Conservation (phyloP, 371 early-diverging fungal species). For the Saksenaea vasiformis region DNA sequence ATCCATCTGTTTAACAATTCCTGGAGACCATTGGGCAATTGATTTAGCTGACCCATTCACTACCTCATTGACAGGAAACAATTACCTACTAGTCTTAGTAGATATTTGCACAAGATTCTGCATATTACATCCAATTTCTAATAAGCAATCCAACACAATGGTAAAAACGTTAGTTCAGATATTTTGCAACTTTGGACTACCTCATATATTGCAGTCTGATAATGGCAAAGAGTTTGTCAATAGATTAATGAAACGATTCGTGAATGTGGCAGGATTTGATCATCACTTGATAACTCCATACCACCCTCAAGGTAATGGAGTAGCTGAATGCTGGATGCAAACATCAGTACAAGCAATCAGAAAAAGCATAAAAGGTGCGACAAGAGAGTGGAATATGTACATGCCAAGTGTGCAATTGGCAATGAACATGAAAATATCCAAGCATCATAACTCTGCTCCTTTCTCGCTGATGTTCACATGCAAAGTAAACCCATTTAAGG, state of each 20-base stretch:
- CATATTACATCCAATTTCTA: conserved; percentile 15
- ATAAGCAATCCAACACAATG: conserved; percentile 18
- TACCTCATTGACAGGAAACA: conserved; percentile 10
- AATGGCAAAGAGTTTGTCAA: conserved; percentile 30
- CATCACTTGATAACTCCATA: conserved; percentile 18
- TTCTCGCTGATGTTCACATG: conserved; percentile 24
- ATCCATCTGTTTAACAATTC: conserved; percentile 17
- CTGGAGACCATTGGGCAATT: conserved; percentile 27
- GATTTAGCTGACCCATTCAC: conserved; percentile 29
- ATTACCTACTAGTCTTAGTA: conserved; percentile 19
- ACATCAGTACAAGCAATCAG: conserved; percentile 13
- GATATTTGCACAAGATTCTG: conserved; percentile 25
- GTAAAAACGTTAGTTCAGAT: conserved; percentile 11
- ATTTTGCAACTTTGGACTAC: conserved; percentile 26
- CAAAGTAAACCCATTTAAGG: conserved; percentile 16
- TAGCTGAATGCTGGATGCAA: conserved; percentile 18
- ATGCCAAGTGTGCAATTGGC: conserved; percentile 14
- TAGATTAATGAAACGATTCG: not conserved
- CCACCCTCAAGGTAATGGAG: conserved; percentile 28
- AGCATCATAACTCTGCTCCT: not conserved
- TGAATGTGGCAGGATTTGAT: conserved; percentile 15
- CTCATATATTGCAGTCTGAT: conserved; percentile 19
- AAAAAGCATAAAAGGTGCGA: conserved; percentile 16
- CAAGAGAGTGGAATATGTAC: conserved; percentile 20
- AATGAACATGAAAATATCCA: conserved; percentile 10